Conservation (phyloP, 495 filamentous ascomycete genomes). For the Aspergillus affinis region DNA sequence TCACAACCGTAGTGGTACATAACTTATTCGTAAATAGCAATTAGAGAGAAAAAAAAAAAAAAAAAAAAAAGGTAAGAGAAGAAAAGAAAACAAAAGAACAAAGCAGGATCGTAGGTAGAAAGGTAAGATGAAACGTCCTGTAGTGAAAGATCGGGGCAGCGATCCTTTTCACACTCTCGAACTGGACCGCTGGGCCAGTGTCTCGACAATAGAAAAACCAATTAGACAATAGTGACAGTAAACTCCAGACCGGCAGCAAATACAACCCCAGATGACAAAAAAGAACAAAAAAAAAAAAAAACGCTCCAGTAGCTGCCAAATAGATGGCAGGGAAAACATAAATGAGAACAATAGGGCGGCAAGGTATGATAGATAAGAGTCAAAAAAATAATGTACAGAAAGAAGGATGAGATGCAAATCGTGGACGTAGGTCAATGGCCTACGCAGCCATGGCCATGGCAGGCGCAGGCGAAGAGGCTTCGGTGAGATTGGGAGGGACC, state of each 20-base stretch:
- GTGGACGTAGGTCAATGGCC: slow-evolving; percentile 4
- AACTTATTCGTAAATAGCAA: not conserved
- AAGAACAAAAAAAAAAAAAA: not conserved
- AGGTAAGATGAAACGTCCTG: no score
- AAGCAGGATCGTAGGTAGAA: not conserved
- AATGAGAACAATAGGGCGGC: not conserved
- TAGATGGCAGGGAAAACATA: slow-evolving; percentile 1
- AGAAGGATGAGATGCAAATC: slow-evolving; percentile 13
- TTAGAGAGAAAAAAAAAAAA: not conserved
- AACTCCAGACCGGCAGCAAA: not conserved
- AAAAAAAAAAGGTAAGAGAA: not conserved
- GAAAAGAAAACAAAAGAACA: not conserved
- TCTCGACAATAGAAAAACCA: not conserved
- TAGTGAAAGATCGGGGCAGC: not conserved
- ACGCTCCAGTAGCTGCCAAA: not conserved
- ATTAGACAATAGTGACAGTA: not conserved
- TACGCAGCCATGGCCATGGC: slow-evolving; percentile 45
- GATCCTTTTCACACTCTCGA: not conserved
- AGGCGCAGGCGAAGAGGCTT: slow-evolving; percentile 47
- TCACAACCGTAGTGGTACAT: not conserved
- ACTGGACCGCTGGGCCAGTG: not conserved
- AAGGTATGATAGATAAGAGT: slow-evolving; percentile 4
- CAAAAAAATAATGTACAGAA: slow-evolving; percentile 20
- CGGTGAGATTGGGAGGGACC: slow-evolving; percentile 39
- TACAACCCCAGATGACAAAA: not conserved